phyloP scores from a whole-genome alignment of 345 rosid species.

The Ricinus communis region DNA sequence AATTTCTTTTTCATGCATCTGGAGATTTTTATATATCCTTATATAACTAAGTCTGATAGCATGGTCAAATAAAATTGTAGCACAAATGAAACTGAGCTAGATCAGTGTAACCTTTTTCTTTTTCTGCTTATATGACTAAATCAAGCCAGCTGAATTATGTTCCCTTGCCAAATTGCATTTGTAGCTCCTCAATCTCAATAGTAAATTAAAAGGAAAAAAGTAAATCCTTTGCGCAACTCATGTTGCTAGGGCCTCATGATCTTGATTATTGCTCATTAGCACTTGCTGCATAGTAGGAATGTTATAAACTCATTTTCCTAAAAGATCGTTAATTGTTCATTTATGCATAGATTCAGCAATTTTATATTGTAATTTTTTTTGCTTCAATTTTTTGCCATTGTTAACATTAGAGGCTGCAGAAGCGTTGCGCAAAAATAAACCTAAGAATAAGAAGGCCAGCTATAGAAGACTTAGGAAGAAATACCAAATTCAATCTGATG shows the following conservation, averaged over 20 bases:
- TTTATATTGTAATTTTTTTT: background rate
- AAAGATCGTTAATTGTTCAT: background rate
- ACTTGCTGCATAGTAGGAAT: background rate
- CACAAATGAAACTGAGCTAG: background rate
- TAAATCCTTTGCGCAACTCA: background rate
- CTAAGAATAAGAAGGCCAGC: conserved; percentile 27
- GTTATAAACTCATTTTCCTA: background rate
- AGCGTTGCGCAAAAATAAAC: conserved; percentile 19
- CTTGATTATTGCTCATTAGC: background rate
- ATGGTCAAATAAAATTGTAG: background rate
- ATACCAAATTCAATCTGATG: conserved; percentile 49
- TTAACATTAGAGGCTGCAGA: conserved; percentile 26
- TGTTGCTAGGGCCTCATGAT: background rate
- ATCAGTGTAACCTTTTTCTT: background rate
- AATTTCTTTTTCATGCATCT: too few relatives aligned
- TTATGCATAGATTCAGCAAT: conserved; percentile 1
- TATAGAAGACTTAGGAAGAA: conserved; percentile 47
- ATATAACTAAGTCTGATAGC: background rate
- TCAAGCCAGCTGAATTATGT: too few relatives aligned
- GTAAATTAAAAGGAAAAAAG: too few relatives aligned
- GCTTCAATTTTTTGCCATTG: conserved; percentile 6
- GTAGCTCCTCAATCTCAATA: background rate
- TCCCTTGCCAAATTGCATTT: background rate
- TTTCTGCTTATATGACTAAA: background rate
- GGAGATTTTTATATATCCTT: too few relatives aligned